A percentile compares a stretch with the other conserved stretches of the same genome.
These are phyloP conservation scores for Phanerochaete sordida DNA, from an alignment of 768 basidiomycete species.

Conservation along the genomic window DNA sequence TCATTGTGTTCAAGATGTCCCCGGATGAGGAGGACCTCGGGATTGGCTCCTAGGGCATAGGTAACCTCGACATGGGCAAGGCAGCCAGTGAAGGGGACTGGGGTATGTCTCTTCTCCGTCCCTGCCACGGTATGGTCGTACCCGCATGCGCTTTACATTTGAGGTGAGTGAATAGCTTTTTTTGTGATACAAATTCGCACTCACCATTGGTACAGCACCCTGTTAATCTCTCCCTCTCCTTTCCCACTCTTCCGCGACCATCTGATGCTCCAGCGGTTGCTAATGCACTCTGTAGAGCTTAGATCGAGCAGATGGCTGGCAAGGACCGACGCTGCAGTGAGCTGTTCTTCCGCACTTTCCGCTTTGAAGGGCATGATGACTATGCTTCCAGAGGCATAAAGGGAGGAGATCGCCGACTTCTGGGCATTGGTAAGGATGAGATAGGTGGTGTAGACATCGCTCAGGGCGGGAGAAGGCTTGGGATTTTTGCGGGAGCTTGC, in stretches of 20 bases:
- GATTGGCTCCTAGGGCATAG: constrained; percentile 11
- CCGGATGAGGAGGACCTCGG: background rate
- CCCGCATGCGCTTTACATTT: background rate
- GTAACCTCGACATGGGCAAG: constrained; percentile 3
- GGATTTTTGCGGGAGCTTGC: background rate
- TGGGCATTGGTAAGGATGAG: background rate
- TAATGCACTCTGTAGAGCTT: background rate
- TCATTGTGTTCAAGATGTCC: constrained; percentile 25
- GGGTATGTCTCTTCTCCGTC: background rate
- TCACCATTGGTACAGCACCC: background rate
- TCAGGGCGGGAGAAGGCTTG: background rate
- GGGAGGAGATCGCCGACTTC: background rate
- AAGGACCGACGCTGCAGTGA: background rate
- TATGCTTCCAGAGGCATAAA: background rate
- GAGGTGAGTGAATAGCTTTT: background rate
- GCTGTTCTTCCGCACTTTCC: background rate
- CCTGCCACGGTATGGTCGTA: background rate
- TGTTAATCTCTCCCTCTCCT: background rate
- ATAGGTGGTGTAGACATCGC: background rate
- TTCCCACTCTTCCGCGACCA: background rate
- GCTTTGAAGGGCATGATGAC: background rate
- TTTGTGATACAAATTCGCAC: too few relatives aligned
- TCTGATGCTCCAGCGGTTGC: background rate
- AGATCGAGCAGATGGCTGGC: background rate
- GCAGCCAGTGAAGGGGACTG: constrained; percentile 1